A percentile compares a stretch with the other conserved stretches of the same genome.
These are phyloP conservation scores for Parafenestella ontariensis DNA, from an alignment of 2,329 filamentous ascomycete genomes.

Conservation along the genomic window DNA sequence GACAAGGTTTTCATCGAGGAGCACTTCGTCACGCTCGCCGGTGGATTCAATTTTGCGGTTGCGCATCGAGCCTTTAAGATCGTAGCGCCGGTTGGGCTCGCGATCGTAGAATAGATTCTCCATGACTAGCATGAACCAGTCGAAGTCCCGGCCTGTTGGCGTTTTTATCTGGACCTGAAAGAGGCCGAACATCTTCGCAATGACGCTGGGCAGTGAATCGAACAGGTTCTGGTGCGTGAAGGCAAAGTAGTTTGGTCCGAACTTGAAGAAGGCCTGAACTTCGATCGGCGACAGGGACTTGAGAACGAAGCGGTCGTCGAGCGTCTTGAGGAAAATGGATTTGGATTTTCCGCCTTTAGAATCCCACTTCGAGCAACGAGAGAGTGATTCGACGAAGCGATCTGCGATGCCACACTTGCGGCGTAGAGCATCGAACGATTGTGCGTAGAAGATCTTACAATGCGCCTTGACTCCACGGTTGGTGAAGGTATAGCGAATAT, in stretches of 20 bases:
- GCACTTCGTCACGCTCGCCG: constrained; percentile 93
- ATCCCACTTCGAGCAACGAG: constrained; percentile 96
- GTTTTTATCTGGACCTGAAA: constrained; percentile 99
- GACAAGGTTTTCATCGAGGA: constrained; percentile 98
- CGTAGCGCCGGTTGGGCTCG: constrained; percentile 78
- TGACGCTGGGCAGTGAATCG: constrained; percentile 89
- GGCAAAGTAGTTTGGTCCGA: constrained; percentile 95
- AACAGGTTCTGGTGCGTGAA: constrained; percentile 98
- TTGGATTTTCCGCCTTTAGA: constrained; percentile 98
- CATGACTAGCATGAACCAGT: constrained; percentile 92
- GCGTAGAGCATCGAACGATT: constrained; percentile 94
- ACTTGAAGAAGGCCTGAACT: constrained; percentile 90
- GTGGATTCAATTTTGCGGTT: constrained; percentile 97
- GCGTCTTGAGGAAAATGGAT: constrained; percentile 93
- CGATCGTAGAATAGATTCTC: constrained; percentile 98
- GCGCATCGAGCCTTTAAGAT: constrained; percentile 97
- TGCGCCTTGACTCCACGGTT: constrained; percentile 94
- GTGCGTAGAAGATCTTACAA: constrained; percentile 98
- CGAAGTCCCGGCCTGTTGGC: constrained; percentile 91
- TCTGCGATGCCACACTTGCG: constrained; percentile 92
- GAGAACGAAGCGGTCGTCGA: constrained; percentile 91
- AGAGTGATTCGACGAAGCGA: constrained; percentile 92
- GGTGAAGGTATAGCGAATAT: constrained; percentile 94
- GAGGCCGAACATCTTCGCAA: constrained; percentile 98
- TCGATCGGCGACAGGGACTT: constrained; percentile 92